Evolutionary conservation across 2,329 filamentous ascomycete genomes (phyloP).

Genomic region (Penicillium sp.): DNA sequence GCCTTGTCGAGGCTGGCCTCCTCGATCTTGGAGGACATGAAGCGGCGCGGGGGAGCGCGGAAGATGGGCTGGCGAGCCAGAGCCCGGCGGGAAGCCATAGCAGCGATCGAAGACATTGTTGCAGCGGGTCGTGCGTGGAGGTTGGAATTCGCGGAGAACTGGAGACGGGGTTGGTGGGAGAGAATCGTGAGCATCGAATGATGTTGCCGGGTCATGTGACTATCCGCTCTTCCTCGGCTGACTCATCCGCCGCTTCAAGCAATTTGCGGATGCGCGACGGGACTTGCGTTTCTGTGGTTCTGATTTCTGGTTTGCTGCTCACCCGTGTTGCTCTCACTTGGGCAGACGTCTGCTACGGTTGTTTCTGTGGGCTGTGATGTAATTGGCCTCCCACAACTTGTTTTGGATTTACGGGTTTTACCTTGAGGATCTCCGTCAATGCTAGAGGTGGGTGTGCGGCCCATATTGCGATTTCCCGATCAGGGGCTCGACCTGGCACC

Average conservation of each 20-base stretch:
- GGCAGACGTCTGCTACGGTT: conserved; percentile 10
- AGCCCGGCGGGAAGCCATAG: conserved; percentile 50
- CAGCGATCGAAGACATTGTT: conserved; percentile 52
- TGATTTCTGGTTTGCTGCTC: conserved; percentile 6
- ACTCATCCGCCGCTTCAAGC: conserved; percentile 27
- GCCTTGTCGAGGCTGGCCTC: conserved; percentile 64
- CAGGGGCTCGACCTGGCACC: conserved; percentile 26
- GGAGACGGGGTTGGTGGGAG: conserved; percentile 35
- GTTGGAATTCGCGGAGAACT: conserved; percentile 28
- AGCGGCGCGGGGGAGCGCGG: conserved; percentile 50
- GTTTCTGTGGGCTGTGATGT: conserved; percentile 23
- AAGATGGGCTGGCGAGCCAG: conserved; percentile 48
- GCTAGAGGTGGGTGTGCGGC: conserved; percentile 19
- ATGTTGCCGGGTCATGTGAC: conserved; percentile 37
- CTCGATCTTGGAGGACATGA: conserved; percentile 52
- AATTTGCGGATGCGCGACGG: conserved; percentile 16
- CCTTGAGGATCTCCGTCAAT: conserved; percentile 13
- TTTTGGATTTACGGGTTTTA: conserved; percentile 10
- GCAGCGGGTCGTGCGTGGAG: conserved; percentile 27
- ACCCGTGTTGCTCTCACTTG: background rate
- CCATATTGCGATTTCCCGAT: conserved; percentile 18
- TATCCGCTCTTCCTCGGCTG: conserved; percentile 6
- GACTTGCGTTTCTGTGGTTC: conserved; percentile 15
- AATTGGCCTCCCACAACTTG: conserved; percentile 21
- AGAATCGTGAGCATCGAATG: conserved; percentile 43